phyloP scores from a whole-genome alignment of 1,284 basidiomycete species.

The Quambalaria eucalypti region DNA sequence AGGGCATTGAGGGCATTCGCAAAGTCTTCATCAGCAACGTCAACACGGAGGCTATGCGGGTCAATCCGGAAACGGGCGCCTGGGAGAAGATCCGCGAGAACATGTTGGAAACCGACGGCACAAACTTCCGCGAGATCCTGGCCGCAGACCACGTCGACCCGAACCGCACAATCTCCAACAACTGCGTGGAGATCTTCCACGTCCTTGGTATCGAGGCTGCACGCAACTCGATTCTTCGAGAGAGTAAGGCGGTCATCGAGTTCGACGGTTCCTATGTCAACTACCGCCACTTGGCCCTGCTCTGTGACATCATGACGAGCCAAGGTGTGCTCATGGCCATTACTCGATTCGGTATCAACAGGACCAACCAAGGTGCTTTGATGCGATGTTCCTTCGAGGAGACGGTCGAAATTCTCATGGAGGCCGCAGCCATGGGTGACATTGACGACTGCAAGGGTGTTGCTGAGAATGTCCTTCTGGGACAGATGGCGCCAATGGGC shows the following conservation, averaged over 20 bases:
- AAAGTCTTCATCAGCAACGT: slow-evolving; percentile 89
- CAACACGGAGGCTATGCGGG: slow-evolving; percentile 58
- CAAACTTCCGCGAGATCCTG: slow-evolving; percentile 56
- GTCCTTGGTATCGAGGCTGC: slow-evolving; percentile 98
- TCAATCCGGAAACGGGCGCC: slow-evolving; percentile 37
- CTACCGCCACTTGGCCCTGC: slow-evolving; percentile 86
- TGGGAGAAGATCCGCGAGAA: slow-evolving; percentile 58
- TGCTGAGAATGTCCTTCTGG: slow-evolving; percentile 95
- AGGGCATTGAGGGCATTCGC: slow-evolving; percentile 82
- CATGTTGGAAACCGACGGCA: slow-evolving; percentile 92
- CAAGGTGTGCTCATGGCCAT: slow-evolving; percentile 94
- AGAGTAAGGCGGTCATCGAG: slow-evolving; percentile 76
- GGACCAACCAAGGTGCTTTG: slow-evolving; percentile 64
- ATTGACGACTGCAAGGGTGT: slow-evolving; percentile 96
- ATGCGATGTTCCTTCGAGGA: slow-evolving; percentile 99
- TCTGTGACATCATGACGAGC: slow-evolving; percentile 98
- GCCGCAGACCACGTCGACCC: slow-evolving; percentile 91
- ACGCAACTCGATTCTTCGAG: slow-evolving; percentile 82
- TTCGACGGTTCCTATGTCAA: slow-evolving; percentile 99
- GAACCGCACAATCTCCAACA: slow-evolving; percentile 87
- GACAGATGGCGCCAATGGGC: slow-evolving; percentile 81
- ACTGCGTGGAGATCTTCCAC: slow-evolving; percentile 87
- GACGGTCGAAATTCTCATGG: slow-evolving; percentile 97
- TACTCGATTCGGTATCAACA: slow-evolving; percentile 97
- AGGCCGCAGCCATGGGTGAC: slow-evolving; percentile 94